A percentile compares a stretch with the other conserved stretches of the same genome.
Conservation (phyloP, 257 asterid genomes). For the Lycium barbarum region DNA sequence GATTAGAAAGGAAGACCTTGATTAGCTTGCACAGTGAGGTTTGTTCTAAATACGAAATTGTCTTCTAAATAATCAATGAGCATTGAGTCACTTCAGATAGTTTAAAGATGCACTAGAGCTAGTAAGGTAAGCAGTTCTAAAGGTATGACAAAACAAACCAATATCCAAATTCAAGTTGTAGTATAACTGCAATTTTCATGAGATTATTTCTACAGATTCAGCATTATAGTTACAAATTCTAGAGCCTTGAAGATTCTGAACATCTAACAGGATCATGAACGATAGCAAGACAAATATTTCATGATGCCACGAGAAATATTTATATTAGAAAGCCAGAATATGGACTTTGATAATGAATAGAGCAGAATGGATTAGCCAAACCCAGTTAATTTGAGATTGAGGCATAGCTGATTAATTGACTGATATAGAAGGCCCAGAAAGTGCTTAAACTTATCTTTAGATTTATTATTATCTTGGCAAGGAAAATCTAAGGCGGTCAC, state of each 20-base stretch:
- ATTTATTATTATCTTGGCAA: not conserved
- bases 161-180: constrained; percentile 2
- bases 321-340: not conserved
- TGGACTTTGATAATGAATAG: not conserved
- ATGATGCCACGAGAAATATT: not conserved
- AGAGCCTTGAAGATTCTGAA: not conserved
- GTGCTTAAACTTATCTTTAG: not conserved
- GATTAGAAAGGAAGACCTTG: not conserved
- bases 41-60: not conserved
- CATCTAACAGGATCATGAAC: constrained; percentile 15
- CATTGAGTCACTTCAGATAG: not conserved
- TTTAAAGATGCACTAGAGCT: not conserved
- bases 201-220: constrained; percentile 11
- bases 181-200: not conserved
- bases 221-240: constrained; percentile 3
- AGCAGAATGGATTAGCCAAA: not conserved
- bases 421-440: not conserved
- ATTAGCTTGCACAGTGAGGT: not conserved
- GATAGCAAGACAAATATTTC: not conserved
- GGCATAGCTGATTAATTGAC: not conserved
- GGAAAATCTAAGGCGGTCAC: not conserved
- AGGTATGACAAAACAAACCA: not conserved
- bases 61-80: not conserved
- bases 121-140: not conserved
- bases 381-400: not conserved